These are phyloP conservation scores for Myriosclerotinia scirpicola DNA, from an alignment of 2,329 filamentous ascomycete species.

Conservation along the genomic window DNA sequence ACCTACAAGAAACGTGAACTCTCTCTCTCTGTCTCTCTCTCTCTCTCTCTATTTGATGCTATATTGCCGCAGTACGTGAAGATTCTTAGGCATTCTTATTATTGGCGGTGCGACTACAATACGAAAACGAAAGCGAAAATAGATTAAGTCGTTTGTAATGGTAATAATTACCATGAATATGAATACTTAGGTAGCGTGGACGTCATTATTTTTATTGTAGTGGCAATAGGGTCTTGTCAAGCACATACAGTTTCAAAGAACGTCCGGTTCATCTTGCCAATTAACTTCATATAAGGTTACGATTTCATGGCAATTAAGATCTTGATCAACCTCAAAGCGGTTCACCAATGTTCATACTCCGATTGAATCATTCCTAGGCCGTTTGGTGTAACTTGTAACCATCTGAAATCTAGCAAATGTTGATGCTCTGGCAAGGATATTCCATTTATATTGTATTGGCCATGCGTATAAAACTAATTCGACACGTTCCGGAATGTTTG, in stretches of 20 bases:
- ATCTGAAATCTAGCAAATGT: not conserved
- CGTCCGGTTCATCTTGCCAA: slow-evolving; percentile 10
- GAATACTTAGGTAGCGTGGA: not conserved
- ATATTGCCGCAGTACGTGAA: not conserved
- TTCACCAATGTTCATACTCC: not conserved
- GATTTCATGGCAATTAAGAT: not conserved
- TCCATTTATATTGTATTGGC: not conserved
- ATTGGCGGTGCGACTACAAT: not conserved
- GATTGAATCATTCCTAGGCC: not conserved
- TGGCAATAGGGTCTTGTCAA: not conserved
- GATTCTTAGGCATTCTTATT: slow-evolving; percentile 2
- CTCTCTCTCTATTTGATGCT: too few species aligned
- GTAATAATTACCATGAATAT: too few species aligned
- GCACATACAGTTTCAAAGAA: not conserved
- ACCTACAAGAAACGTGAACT: not conserved
- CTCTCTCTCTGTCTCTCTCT: not conserved
- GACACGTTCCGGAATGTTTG: not conserved
- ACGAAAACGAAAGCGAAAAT: slow-evolving; percentile 19
- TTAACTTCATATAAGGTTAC: not conserved
- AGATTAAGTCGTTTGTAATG: not conserved
- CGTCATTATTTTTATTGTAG: not conserved
- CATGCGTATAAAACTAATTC: not conserved
- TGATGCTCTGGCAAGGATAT: not conserved
- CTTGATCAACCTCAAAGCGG: not conserved
- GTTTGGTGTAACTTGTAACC: not conserved